Percentiles rank a stretch among this genome's conserved stretches.
Evolutionary conservation across 2,329 filamentous ascomycete genomes (phyloP).

Genomic region (Cladosporium halotolerans): DNA sequence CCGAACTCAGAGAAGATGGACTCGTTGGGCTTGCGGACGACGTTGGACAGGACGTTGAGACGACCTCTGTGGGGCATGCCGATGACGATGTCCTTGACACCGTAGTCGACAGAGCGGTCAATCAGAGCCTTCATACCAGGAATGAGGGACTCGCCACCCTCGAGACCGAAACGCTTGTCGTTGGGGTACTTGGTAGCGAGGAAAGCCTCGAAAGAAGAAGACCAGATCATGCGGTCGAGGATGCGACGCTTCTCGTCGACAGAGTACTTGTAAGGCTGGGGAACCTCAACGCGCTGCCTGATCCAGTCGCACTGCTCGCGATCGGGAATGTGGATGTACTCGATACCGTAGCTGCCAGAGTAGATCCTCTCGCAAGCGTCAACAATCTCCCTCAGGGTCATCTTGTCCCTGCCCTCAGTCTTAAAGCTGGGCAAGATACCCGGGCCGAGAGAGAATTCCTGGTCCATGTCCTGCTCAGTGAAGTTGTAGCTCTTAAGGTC

Average conservation of each 20-base stretch:
- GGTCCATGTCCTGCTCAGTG: conserved; percentile 85
- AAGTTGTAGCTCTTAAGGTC: conserved; percentile 92
- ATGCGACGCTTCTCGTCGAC: conserved; percentile 98
- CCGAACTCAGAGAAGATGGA: conserved; percentile 99
- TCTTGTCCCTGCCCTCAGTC: conserved; percentile 81
- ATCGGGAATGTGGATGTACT: conserved; percentile 98
- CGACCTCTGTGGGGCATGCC: conserved; percentile 99
- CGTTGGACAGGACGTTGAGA: conserved; percentile 95
- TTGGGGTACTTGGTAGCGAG: conserved; percentile 97
- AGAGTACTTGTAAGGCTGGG: conserved; percentile 91
- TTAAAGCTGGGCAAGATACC: conserved; percentile 94
- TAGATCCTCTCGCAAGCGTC: conserved; percentile 90
- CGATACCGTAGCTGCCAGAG: conserved; percentile 93
- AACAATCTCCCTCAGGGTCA: conserved; percentile 93
- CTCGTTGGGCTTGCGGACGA: conserved; percentile 98
- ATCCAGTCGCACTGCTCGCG: conserved; percentile 98
- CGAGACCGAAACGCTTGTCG: conserved; percentile 97
- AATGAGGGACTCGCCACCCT: conserved; percentile 93
- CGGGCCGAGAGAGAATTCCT: conserved; percentile 84
- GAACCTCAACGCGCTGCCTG: conserved; percentile 87
- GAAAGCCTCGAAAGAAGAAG: conserved; percentile 94
- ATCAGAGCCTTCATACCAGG: conserved; percentile 99
- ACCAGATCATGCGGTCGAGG: conserved; percentile 96
- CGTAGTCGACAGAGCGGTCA: conserved; percentile 95
- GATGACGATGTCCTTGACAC: conserved; percentile 98